These are phyloP conservation scores for Berberis vulgaris DNA, from an alignment of 164 flowering plant species.

Conservation along the genomic window DNA sequence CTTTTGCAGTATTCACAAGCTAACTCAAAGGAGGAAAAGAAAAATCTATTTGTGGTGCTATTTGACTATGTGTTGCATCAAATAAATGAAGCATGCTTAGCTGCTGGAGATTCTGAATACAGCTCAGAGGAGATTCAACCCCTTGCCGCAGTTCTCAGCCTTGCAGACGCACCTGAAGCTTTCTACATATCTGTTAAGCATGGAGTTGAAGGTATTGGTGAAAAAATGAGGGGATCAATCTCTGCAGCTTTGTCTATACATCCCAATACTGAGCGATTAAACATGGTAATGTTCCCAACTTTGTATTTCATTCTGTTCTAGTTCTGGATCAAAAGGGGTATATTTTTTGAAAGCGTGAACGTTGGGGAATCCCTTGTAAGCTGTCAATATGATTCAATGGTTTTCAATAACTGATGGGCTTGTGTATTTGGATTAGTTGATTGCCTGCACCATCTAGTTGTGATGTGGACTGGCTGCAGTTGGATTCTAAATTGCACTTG, in stretches of 20 bases:
- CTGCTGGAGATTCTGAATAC: constrained; percentile 61
- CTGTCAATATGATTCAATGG: no score
- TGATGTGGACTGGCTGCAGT: no score
- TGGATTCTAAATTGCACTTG: no score
- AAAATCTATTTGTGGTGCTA: constrained; percentile 72
- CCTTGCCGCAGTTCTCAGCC: constrained; percentile 58
- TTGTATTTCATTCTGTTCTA: neutral
- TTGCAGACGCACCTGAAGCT: constrained; percentile 93
- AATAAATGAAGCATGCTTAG: constrained; percentile 55
- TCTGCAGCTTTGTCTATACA: constrained; percentile 59
- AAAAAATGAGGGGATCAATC: constrained; percentile 64
- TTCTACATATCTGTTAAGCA: constrained; percentile 82
- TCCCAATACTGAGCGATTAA: constrained; percentile 64
- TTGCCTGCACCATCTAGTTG: no score
- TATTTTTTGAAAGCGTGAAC: no score
- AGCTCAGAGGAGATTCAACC: constrained; percentile 70
- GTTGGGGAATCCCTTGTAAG: no score
- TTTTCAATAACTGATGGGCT: no score
- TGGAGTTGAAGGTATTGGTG: constrained; percentile 87
- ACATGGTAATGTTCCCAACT: constrained; percentile 37
- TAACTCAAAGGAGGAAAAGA: constrained; percentile 74
- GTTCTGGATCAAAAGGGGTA: no score
- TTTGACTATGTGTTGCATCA: constrained; percentile 86
- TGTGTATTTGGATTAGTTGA: no score
- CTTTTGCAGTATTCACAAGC: constrained; percentile 71